phyloP scores from a whole-genome alignment of 2,329 filamentous ascomycete species.

The Lecanicillium sp. region DNA sequence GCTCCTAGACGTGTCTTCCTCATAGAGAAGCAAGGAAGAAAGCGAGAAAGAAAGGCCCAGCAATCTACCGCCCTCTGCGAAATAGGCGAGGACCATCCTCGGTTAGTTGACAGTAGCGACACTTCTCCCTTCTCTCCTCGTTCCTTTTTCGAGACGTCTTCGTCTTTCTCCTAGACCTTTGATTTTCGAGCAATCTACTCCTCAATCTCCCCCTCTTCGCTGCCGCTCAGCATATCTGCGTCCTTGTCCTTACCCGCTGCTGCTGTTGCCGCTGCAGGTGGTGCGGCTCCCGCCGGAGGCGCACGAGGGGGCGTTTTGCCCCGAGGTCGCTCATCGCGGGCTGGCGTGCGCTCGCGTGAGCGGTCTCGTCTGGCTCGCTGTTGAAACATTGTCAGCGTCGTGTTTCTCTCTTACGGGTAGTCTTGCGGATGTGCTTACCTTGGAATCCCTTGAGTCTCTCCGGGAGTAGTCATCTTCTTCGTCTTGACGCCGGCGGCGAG shows the following conservation, averaged over 20 bases:
- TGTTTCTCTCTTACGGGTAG: background rate
- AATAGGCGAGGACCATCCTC: no score
- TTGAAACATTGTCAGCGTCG: conserved; percentile 23
- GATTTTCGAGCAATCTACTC: conserved; percentile 45
- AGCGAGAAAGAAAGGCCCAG: no score
- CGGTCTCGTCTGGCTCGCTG: conserved; percentile 55
- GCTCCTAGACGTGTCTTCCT: no score
- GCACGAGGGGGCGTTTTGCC: conserved; percentile 47
- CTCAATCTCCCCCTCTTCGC: conserved; percentile 97
- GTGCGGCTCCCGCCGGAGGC: no score
- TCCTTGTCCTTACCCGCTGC: conserved; percentile 28
- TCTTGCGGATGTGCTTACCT: conserved; percentile 41
- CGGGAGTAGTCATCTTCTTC: conserved; percentile 66
- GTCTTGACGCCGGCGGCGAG: conserved; percentile 71
- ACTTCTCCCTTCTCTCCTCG: no score
- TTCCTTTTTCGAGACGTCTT: no score
- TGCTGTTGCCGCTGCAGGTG: conserved; percentile 14
- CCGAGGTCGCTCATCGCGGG: conserved; percentile 49
- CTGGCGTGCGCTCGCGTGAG: conserved; percentile 55
- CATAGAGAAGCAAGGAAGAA: no score
- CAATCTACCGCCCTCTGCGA: no score
- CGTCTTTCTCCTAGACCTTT: no score
- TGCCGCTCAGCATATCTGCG: conserved; percentile 60
- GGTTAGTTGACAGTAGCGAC: no score
- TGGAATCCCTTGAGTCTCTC: conserved; percentile 60